A percentile compares a stretch with the other conserved stretches of the same genome.
Conservation (phyloP, 2,329 filamentous ascomycete genomes). For the Aspergillus sp. region DNA sequence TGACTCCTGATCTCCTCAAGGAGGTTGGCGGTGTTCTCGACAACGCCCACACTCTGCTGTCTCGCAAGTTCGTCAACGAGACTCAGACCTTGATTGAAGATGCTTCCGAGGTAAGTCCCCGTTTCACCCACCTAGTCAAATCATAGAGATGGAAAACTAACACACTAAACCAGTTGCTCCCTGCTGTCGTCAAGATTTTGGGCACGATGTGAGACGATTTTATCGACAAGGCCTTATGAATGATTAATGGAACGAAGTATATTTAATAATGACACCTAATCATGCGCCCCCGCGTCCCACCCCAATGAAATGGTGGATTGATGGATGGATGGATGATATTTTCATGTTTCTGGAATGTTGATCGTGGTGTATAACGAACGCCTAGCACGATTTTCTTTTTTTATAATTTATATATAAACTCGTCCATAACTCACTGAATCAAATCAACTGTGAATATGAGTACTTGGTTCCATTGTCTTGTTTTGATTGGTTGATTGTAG, state of each 20-base stretch:
- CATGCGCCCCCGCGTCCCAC: neutral
- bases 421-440: too few species aligned
- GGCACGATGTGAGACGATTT: conserved; percentile 19
- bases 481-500: too few species aligned
- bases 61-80: conserved; percentile 21
- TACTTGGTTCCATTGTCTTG: too few species aligned
- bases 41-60: conserved; percentile 13
- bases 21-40: conserved; percentile 17
- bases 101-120: conserved; percentile 22
- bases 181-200: conserved; percentile 23
- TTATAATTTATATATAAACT: too few species aligned
- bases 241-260: conserved; percentile 20
- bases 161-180: conserved; percentile 21
- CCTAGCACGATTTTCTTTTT: too few species aligned
- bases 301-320: too few species aligned
- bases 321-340: too few species aligned
- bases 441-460: too few species aligned
- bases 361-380: too few species aligned
- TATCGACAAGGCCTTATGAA: conserved; percentile 5
- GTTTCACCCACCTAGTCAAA: neutral
- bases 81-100: conserved; percentile 22
- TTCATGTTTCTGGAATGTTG: too few species aligned
- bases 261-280: conserved; percentile 7
- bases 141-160: conserved; percentile 5
- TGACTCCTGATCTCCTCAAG: conserved; percentile 22